phyloP scores from a whole-genome alignment of 345 rosid genomes.

The Rubroshorea leprosula region DNA sequence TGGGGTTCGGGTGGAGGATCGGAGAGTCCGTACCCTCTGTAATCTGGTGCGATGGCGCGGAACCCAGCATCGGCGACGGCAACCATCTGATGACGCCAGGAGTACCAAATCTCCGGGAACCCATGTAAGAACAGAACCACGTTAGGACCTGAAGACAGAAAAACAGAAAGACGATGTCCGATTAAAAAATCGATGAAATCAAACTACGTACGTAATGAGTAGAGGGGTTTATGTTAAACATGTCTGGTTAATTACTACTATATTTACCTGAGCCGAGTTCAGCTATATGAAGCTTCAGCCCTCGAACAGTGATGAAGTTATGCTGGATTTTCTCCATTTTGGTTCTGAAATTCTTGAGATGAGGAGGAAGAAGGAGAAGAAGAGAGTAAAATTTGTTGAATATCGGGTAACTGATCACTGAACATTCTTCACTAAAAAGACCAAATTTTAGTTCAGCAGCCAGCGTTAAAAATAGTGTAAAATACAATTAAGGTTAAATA shows the following conservation, averaged over 20 bases:
- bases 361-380: too few species aligned
- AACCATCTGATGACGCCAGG: constrained; percentile 56
- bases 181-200: too few species aligned
- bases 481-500: too few species aligned
- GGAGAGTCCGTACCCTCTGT: constrained; percentile 50
- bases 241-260: too few species aligned
- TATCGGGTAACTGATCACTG: too few species aligned
- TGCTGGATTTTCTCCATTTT: not conserved
- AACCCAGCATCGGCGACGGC: constrained; percentile 41
- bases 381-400: not conserved
- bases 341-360: too few species aligned
- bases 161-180: too few species aligned
- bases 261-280: not conserved
- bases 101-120: constrained; percentile 66
- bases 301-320: not conserved
- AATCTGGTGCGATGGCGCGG: constrained; percentile 46
- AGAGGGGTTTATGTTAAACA: too few species aligned
- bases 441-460: too few species aligned
- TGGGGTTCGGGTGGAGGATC: constrained; percentile 42
- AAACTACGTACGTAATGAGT: too few species aligned
- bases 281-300: not conserved
- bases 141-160: constrained; percentile 10
- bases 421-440: too few species aligned
- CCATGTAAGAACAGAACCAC: constrained; percentile 48
- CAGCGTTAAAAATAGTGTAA: too few species aligned